phyloP scores from a whole-genome alignment of 768 basidiomycete species.

The Leccinum disarticulatum region DNA sequence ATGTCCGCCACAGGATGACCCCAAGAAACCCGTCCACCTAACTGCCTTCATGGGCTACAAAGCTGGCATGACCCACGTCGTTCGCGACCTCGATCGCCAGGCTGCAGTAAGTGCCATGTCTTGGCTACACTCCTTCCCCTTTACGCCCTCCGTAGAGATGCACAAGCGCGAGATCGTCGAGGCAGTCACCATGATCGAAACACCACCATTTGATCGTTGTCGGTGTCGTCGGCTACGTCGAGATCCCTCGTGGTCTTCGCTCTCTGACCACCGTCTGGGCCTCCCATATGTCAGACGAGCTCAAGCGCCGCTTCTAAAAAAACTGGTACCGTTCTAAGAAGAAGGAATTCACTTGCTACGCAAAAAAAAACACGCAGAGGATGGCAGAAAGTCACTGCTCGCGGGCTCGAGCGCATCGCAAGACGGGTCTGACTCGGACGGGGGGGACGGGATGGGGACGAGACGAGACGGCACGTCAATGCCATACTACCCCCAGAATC shows the following conservation, averaged over 20 bases:
- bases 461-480: too few relatives aligned
- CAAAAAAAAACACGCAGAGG: slow-evolving; percentile 96
- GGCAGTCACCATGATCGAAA: slow-evolving; percentile 94
- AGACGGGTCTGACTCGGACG: too few relatives aligned
- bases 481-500: slow-evolving; percentile 54
- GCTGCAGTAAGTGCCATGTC: slow-evolving; percentile 70
- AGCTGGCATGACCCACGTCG: slow-evolving; percentile 99
- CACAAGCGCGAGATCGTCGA: slow-evolving; percentile 99
- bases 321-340: slow-evolving; percentile 99
- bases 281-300: slow-evolving; percentile 93
- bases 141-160: slow-evolving; percentile 71
- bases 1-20: slow-evolving; percentile 75
- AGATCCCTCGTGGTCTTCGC: slow-evolving; percentile 98
- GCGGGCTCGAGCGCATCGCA: slow-evolving; percentile 93
- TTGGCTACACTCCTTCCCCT: not conserved
- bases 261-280: slow-evolving; percentile 99
- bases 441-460: too few relatives aligned
- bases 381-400: slow-evolving; percentile 85
- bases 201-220: slow-evolving; percentile 93
- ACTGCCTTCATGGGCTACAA: slow-evolving; percentile 99
- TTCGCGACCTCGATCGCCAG: slow-evolving; percentile 98
- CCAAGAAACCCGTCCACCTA: slow-evolving; percentile 98
- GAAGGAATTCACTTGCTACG: slow-evolving; percentile 99
- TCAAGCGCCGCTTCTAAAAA: slow-evolving; percentile 99
- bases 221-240: slow-evolving; percentile 98